Evolutionary conservation across 495 filamentous ascomycete genomes (phyloP).

Genomic region (Lichenothelia convexa): DNA sequence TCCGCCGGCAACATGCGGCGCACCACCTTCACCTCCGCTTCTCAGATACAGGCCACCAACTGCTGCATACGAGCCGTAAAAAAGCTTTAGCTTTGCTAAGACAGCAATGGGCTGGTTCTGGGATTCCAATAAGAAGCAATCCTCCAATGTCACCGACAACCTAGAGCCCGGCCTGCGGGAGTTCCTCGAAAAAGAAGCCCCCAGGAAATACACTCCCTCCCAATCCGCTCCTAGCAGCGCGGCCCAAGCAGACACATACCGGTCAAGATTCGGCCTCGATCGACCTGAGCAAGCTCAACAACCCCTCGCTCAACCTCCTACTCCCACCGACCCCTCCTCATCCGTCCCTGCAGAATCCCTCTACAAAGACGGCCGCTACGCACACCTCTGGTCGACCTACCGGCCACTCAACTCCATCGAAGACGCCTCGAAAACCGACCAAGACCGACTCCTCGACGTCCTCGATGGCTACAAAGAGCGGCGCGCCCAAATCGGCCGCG

Average conservation of each 20-base stretch:
- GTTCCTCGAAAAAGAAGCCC: constrained; percentile 66
- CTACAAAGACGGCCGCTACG: constrained; percentile 73
- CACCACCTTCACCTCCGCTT: background rate
- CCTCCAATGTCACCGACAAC: constrained; percentile 33
- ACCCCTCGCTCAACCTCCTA: constrained; percentile 17
- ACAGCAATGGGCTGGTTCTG: constrained; percentile 66
- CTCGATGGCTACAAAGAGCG: constrained; percentile 71
- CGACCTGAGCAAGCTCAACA: constrained; percentile 21
- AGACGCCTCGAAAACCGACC: constrained; percentile 42
- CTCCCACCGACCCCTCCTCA: constrained; percentile 4
- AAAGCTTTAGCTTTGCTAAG: no score
- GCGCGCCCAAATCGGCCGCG: constrained; percentile 53
- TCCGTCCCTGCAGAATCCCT: constrained; percentile 35
- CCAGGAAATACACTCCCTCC: constrained; percentile 17
- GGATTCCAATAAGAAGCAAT: constrained; percentile 24
- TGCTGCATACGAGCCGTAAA: no score
- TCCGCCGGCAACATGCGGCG: background rate
- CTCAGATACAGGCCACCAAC: background rate
- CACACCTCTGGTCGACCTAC: constrained; percentile 85
- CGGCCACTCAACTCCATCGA: constrained; percentile 45
- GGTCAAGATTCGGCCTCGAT: constrained; percentile 5
- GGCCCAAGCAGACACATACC: constrained; percentile 7
- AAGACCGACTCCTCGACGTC: constrained; percentile 56
- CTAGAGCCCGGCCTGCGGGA: constrained; percentile 72
- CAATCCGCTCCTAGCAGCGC: constrained; percentile 9